These are phyloP conservation scores for Trametes cubensis DNA, from an alignment of 768 basidiomycete species.

Conservation along the genomic window DNA sequence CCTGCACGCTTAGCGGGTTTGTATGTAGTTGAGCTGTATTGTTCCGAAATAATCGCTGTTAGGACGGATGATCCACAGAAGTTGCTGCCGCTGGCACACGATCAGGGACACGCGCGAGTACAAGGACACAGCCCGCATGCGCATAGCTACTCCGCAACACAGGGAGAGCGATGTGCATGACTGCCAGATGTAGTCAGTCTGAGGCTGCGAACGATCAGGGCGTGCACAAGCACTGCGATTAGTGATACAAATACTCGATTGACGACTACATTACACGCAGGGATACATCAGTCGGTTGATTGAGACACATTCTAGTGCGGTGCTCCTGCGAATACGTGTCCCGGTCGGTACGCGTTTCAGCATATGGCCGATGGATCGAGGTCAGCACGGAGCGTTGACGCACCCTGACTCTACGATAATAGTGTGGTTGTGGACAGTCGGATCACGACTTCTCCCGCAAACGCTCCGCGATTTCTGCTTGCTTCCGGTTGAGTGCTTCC, in stretches of 20 bases:
- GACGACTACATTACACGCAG: slow-evolving; percentile 1
- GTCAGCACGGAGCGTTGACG: neutral
- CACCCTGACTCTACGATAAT: neutral
- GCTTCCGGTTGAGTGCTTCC: slow-evolving; percentile 69
- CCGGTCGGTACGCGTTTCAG: neutral
- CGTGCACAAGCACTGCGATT: neutral
- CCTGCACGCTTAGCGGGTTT: no score
- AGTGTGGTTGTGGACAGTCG: neutral
- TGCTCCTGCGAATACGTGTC: neutral
- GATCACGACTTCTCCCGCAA: slow-evolving; percentile 44
- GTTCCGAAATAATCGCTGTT: no score
- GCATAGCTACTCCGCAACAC: no score
- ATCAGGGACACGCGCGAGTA: no score
- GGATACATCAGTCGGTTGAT: neutral
- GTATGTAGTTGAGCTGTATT: no score
- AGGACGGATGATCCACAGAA: no score
- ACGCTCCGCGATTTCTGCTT: slow-evolving; percentile 65
- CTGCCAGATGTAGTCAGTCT: no score
- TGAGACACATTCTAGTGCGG: neutral
- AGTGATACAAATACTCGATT: neutral
- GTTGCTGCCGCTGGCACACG: no score
- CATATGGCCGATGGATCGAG: neutral
- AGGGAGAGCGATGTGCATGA: no score
- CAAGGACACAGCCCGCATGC: no score
- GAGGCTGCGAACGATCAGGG: no score